These are phyloP conservation scores for Colletotrichum tropicicola DNA, from an alignment of 2,329 filamentous ascomycete species.

Conservation along the genomic window DNA sequence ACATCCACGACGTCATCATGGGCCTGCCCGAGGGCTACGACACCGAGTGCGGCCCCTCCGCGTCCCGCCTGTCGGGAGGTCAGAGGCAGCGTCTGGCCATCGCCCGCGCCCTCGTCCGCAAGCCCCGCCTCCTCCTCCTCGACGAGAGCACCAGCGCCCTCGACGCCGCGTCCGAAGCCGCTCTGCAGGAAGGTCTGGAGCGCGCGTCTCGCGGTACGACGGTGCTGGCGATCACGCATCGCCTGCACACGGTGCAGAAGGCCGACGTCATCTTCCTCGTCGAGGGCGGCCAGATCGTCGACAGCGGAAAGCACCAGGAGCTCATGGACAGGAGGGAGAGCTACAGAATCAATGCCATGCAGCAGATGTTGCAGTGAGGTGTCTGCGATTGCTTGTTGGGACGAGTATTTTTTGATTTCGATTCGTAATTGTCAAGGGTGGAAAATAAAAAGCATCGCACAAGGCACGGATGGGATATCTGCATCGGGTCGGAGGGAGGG, in stretches of 20 bases:
- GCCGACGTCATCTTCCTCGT: conserved; percentile 67
- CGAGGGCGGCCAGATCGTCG: conserved; percentile 53
- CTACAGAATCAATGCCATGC: conserved; percentile 43
- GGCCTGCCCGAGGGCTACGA: conserved; percentile 72
- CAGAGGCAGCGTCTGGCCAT: conserved; percentile 84
- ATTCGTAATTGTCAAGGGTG: neutral
- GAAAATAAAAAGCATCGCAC: neutral
- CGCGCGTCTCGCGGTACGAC: conserved; percentile 61
- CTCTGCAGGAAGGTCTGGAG: conserved; percentile 74
- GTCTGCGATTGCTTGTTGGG: accelerated
- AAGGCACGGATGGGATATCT: neutral
- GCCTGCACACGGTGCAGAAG: conserved; percentile 64
- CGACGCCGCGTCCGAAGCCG: conserved; percentile 73
- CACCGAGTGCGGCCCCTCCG: conserved; percentile 75
- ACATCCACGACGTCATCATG: conserved; percentile 75
- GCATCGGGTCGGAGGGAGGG: neutral
- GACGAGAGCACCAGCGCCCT: conserved; percentile 86
- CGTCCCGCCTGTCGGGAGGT: conserved; percentile 78
- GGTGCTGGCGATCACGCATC: conserved; percentile 66
- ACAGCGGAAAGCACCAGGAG: conserved; percentile 42
- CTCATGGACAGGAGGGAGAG: conserved; percentile 37
- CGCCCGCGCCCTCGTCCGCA: conserved; percentile 77
- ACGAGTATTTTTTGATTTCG: neutral
- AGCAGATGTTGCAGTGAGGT: conserved; percentile 37
- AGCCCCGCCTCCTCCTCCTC: conserved; percentile 77